Conservation (phyloP, 2,329 filamentous ascomycete genomes). For the Daldinia eschscholtzii region DNA sequence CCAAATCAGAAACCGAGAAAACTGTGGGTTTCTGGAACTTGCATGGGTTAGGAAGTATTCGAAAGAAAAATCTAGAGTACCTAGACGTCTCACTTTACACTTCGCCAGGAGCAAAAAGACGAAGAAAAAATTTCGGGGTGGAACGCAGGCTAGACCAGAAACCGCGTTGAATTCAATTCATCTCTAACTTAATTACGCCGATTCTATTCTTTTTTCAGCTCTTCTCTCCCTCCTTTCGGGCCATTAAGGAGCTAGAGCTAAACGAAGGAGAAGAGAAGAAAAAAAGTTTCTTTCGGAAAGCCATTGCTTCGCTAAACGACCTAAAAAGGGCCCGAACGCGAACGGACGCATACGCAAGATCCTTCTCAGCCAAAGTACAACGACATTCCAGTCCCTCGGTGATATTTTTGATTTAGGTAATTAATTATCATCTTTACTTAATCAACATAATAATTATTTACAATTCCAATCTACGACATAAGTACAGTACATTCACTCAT, state of each 20-base stretch:
- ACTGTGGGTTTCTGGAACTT: slow-evolving; percentile 27
- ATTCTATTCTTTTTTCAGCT: slow-evolving; percentile 13
- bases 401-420: background rate
- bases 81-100: slow-evolving; percentile 38
- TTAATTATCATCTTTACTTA: background rate
- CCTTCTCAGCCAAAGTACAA: slow-evolving; percentile 15
- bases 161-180: slow-evolving; percentile 16
- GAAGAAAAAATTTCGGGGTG: slow-evolving; percentile 21
- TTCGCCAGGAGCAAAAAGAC: slow-evolving; percentile 22
- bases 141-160: slow-evolving; percentile 40
- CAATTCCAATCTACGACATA: background rate
- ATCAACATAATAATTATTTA: background rate
- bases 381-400: slow-evolving; percentile 12
- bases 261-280: slow-evolving; percentile 7
- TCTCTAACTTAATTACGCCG: slow-evolving; percentile 21
- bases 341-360: slow-evolving; percentile 33
- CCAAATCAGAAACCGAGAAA: slow-evolving; percentile 35
- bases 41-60: slow-evolving; percentile 12
- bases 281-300: slow-evolving; percentile 36
- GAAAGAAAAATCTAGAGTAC: slow-evolving; percentile 37
- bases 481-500: background rate
- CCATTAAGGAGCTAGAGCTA: slow-evolving; percentile 13
- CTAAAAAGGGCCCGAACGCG: slow-evolving; percentile 14
- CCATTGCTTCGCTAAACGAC: slow-evolving; percentile 8
- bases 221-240: slow-evolving; percentile 17